phyloP scores from a whole-genome alignment of 306 rosid genomes.

The Benincasa hispida region DNA sequence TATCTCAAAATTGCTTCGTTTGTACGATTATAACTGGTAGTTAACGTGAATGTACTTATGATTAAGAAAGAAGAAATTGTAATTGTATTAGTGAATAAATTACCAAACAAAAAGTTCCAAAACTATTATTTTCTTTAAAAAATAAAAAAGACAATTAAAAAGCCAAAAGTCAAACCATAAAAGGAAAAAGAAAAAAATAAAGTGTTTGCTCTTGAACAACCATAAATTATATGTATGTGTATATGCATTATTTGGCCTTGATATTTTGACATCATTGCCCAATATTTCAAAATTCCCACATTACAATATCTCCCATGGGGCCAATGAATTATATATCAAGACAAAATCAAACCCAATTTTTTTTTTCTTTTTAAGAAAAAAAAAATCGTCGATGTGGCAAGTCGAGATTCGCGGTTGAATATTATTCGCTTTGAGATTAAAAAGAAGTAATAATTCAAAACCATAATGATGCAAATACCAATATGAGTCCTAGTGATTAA shows the following conservation, averaged over 20 bases:
- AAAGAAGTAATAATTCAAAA: neutral
- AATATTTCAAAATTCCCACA: neutral
- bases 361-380: too few relatives aligned
- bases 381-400: neutral
- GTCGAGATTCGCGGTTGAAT: neutral
- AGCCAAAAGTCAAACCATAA: neutral
- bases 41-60: neutral
- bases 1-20: too few relatives aligned
- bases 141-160: neutral
- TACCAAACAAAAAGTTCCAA: neutral
- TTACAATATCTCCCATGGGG: neutral
- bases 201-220: neutral
- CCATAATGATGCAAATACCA: neutral
- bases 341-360: neutral
- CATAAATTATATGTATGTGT: neutral
- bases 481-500: slow-evolving; percentile 3
- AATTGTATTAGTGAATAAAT: neutral
- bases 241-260: neutral
- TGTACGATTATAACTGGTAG: too few relatives aligned
- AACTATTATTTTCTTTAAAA: neutral
- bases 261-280: slow-evolving; percentile 2
- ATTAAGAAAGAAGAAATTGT: neutral
- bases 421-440: neutral
- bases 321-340: neutral
- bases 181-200: neutral